These are phyloP conservation scores for Mortierella sp. DNA, from an alignment of 371 early-diverging fungal species.

Conservation along the genomic window DNA sequence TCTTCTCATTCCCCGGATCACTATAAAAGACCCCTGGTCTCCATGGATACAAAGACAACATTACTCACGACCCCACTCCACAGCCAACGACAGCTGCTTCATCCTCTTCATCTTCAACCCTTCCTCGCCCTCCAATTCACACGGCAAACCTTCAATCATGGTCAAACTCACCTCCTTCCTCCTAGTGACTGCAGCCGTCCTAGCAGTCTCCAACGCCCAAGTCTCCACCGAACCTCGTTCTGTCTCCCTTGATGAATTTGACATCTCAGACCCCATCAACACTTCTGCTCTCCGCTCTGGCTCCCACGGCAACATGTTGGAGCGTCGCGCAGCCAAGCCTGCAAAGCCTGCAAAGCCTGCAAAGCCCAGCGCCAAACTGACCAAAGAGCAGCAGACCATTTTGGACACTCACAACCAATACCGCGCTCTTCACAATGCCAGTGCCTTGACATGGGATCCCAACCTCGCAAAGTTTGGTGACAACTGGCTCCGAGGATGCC, in stretches of 20 bases:
- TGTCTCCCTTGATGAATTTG: background rate
- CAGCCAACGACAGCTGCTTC: background rate
- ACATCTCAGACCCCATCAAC: background rate
- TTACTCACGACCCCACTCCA: no score
- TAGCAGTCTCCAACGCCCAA: slow-evolving; percentile 25
- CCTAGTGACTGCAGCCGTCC: slow-evolving; percentile 32
- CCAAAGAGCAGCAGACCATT: slow-evolving; percentile 26
- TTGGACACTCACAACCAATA: slow-evolving; percentile 58
- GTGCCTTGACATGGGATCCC: slow-evolving; percentile 58
- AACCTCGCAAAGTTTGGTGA: slow-evolving; percentile 58
- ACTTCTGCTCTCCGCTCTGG: slow-evolving; percentile 1
- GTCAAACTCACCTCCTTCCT: slow-evolving; percentile 44
- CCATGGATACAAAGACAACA: no score
- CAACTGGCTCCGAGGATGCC: slow-evolving; percentile 58
- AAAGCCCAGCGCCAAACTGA: slow-evolving; percentile 2
- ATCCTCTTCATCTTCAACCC: background rate
- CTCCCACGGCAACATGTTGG: background rate
- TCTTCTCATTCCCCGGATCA: no score
- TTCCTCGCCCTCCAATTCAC: background rate
- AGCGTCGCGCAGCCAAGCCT: slow-evolving; percentile 8
- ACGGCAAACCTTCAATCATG: slow-evolving; percentile 5
- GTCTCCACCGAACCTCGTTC: slow-evolving; percentile 2
- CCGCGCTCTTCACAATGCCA: slow-evolving; percentile 58
- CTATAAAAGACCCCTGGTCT: no score
- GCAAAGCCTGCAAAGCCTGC: background rate